phyloP scores from a whole-genome alignment of 2,329 filamentous ascomycete genomes.

The Verticillium tricorpus region DNA sequence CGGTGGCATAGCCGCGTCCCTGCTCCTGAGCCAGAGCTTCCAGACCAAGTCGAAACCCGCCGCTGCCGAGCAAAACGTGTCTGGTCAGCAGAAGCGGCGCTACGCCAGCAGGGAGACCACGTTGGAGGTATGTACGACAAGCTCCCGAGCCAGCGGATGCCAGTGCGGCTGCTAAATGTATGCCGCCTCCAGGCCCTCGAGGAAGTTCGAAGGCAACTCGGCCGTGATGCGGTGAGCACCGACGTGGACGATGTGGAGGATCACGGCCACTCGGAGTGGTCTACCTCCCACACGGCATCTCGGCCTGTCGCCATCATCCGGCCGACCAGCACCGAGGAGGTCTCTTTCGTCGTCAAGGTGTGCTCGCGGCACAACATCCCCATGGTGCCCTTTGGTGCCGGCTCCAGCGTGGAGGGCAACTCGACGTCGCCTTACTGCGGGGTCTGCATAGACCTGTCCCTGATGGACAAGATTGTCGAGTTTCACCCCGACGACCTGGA shows the following conservation, averaged over 20 bases:
- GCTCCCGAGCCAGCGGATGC: not conserved
- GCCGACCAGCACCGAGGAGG: conserved; percentile 59
- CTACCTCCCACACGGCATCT: conserved; percentile 59
- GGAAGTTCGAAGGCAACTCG: conserved; percentile 47
- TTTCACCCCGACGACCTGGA: conserved; percentile 68
- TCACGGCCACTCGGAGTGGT: conserved; percentile 70
- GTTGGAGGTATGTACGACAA: not conserved
- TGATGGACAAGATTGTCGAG: conserved; percentile 62
- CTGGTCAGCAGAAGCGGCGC: not conserved
- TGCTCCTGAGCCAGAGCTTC: not conserved
- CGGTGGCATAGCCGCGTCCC: not conserved
- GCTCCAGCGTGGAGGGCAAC: conserved; percentile 67
- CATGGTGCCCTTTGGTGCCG: conserved; percentile 72
- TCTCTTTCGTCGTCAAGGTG: conserved; percentile 56
- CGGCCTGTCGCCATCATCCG: conserved; percentile 63
- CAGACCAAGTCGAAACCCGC: not conserved
- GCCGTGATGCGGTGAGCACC: conserved; percentile 56
- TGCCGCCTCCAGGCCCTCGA: conserved; percentile 45
- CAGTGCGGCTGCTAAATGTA: not conserved
- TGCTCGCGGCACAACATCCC: conserved; percentile 61
- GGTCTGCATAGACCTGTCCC: conserved; percentile 64
- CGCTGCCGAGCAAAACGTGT: not conserved
- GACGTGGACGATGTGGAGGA: conserved; percentile 59
- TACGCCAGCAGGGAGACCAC: not conserved
- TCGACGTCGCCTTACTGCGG: conserved; percentile 64